A percentile compares a stretch with the other conserved stretches of the same genome.
Evolutionary conservation across 208 protist species (phyloP).

Genomic region (Phytomonas serpens): DNA sequence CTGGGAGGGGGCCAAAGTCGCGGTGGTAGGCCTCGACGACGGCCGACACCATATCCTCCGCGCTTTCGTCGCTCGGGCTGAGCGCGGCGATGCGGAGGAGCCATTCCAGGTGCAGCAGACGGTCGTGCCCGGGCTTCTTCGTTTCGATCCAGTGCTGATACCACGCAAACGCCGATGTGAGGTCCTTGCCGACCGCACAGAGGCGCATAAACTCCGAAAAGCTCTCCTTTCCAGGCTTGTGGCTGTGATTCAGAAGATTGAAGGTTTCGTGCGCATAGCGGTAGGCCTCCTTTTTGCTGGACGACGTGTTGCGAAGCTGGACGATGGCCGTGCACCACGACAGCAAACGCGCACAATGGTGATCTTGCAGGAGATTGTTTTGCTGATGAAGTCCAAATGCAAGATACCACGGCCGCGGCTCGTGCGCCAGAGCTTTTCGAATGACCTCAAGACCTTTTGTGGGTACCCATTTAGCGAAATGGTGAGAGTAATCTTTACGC

Average conservation of each 20-base stretch:
- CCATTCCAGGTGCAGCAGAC: slow-evolving; percentile 51
- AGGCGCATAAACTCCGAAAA: slow-evolving; percentile 73
- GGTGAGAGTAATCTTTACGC: slow-evolving; percentile 48
- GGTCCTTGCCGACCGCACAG: slow-evolving; percentile 64
- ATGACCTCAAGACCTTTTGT: slow-evolving; percentile 55
- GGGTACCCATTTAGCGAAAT: slow-evolving; percentile 70
- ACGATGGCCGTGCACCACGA: slow-evolving; percentile 72
- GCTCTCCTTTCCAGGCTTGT: slow-evolving; percentile 55
- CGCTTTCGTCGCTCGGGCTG: slow-evolving; percentile 62
- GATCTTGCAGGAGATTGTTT: slow-evolving; percentile 65
- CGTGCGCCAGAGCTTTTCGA: slow-evolving; percentile 43
- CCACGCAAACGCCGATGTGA: slow-evolving; percentile 79
- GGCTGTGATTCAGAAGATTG: slow-evolving; percentile 48
- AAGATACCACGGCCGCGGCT: slow-evolving; percentile 81
- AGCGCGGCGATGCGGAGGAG: slow-evolving; percentile 44
- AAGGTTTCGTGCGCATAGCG: slow-evolving; percentile 76
- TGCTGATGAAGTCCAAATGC: slow-evolving; percentile 60
- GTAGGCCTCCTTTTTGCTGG: slow-evolving; percentile 57
- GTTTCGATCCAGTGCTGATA: slow-evolving; percentile 78
- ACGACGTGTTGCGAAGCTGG: slow-evolving; percentile 26
- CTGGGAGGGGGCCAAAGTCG: slow-evolving; percentile 18
- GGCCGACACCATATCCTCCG: slow-evolving; percentile 70
- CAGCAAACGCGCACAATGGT: slow-evolving; percentile 66
- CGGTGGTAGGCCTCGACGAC: slow-evolving; percentile 57
- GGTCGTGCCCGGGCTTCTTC: slow-evolving; percentile 13